Percentiles rank a stretch among this genome's conserved stretches.
phyloP scores from a whole-genome alignment of 495 filamentous ascomycete genomes.

The Podospora tetraspora region DNA sequence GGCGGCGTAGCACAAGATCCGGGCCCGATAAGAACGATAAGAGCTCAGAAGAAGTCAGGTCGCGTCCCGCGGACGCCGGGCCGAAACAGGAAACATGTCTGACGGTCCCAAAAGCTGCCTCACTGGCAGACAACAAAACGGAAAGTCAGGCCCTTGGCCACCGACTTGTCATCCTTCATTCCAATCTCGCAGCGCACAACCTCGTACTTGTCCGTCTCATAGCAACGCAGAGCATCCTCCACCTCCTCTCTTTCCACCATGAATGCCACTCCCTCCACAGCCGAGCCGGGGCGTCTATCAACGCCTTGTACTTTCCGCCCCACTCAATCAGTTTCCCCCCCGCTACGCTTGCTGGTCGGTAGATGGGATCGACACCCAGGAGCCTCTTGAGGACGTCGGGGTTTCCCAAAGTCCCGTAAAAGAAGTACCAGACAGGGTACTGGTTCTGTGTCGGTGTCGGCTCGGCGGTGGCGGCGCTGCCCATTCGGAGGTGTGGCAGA shows the following conservation, averaged over 20 bases:
- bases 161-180: constrained; percentile 6
- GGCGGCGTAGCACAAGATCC: too few species aligned
- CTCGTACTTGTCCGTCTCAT: constrained; percentile 42
- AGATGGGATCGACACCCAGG: constrained; percentile 14
- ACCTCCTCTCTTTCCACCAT: constrained; percentile 28
- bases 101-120: too few species aligned
- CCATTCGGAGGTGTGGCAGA: constrained; percentile 31
- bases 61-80: too few species aligned
- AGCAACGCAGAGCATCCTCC: constrained; percentile 34
- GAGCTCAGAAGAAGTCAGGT: too few species aligned
- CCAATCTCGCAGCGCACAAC: constrained; percentile 39
- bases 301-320: constrained; percentile 39
- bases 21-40: too few species aligned
- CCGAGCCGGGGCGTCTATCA: constrained; percentile 29
- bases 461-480: neutral
- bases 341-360: constrained; percentile 19
- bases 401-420: constrained; percentile 36
- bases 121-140: neutral
- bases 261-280: constrained; percentile 35
- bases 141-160: constrained; percentile 5
- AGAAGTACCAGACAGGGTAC: constrained; percentile 43
- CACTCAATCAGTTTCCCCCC: constrained; percentile 32
- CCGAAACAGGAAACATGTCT: too few species aligned
- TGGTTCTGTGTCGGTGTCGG: constrained; percentile 27
- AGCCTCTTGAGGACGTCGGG: constrained; percentile 21